Conservation (phyloP, 192 early-diverging fungal species). For the Coemansia sp. region DNA sequence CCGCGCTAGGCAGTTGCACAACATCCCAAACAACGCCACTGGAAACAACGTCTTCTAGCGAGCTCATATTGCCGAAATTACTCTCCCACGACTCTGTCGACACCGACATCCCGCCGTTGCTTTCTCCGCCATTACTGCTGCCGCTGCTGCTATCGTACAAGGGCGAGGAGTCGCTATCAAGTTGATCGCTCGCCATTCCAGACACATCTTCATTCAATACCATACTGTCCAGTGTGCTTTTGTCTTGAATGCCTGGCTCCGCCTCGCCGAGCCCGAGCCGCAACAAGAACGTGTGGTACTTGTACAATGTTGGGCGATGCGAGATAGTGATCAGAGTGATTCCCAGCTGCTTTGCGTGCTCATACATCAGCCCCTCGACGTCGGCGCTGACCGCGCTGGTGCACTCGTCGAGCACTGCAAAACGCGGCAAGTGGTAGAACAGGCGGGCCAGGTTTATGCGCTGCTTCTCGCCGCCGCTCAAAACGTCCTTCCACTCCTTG, state of each 20-base stretch:
- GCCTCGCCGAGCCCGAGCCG: slow-evolving; percentile 66
- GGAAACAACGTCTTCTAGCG: slow-evolving; percentile 14
- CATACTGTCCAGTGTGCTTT: slow-evolving; percentile 4
- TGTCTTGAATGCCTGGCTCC: not conserved
- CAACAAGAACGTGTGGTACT: slow-evolving; percentile 93
- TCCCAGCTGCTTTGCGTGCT: slow-evolving; percentile 76
- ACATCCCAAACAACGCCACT: slow-evolving; percentile 56
- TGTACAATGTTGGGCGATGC: slow-evolving; percentile 92
- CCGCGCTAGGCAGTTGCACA: slow-evolving; percentile 33
- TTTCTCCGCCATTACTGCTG: not conserved
- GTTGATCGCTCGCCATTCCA: slow-evolving; percentile 4
- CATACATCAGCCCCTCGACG: slow-evolving; percentile 91
- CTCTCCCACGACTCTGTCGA: slow-evolving; percentile 51
- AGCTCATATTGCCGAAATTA: slow-evolving; percentile 32
- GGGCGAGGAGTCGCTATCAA: not conserved
- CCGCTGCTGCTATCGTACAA: slow-evolving; percentile 4
- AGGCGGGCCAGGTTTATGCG: slow-evolving; percentile 92
- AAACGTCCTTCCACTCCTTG: slow-evolving; percentile 89
- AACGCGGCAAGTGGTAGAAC: slow-evolving; percentile 94
- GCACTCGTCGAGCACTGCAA: slow-evolving; percentile 96
- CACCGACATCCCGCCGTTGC: slow-evolving; percentile 1
- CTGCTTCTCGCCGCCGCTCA: slow-evolving; percentile 96
- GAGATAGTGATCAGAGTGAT: slow-evolving; percentile 94
- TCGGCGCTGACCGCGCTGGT: slow-evolving; percentile 88
- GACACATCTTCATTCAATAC: not conserved